Percentiles rank a stretch among this genome's conserved stretches.
These are phyloP conservation scores for Dunaliella primolecta DNA, from an alignment of 139 green algal species.

Conservation along the genomic window DNA sequence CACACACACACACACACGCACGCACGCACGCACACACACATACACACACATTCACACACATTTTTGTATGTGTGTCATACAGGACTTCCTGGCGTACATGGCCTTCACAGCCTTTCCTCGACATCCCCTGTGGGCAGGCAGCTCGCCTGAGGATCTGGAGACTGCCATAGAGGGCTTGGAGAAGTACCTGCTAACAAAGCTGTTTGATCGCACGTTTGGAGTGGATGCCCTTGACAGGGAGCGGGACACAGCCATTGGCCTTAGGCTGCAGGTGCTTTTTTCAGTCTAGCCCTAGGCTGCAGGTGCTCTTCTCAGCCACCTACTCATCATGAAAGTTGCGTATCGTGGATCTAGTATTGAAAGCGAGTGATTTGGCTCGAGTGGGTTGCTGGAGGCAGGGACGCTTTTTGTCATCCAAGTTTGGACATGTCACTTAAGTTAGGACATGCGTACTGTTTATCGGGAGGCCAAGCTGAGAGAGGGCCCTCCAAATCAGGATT, in stretches of 20 bases:
- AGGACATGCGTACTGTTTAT: too few relatives aligned
- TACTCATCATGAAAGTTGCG: too few relatives aligned
- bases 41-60: background rate
- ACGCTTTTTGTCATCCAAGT: too few relatives aligned
- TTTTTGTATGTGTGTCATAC: background rate
- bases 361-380: too few relatives aligned
- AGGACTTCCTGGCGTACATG: slow-evolving; percentile 79
- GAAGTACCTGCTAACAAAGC: slow-evolving; percentile 96
- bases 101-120: slow-evolving; percentile 65
- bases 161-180: slow-evolving; percentile 84
- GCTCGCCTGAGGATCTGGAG: slow-evolving; percentile 58
- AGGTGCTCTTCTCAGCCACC: slow-evolving; percentile 19
- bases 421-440: too few relatives aligned
- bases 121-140: slow-evolving; percentile 81
- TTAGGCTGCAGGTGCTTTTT: slow-evolving; percentile 44
- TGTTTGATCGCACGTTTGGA: slow-evolving; percentile 81
- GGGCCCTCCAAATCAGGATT: too few relatives aligned
- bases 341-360: too few relatives aligned
- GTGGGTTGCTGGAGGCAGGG: too few relatives aligned
- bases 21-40: background rate
- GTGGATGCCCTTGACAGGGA: slow-evolving; percentile 65
- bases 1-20: background rate
- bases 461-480: too few relatives aligned
- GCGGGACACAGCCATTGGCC: slow-evolving; percentile 66
- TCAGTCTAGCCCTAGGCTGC: slow-evolving; percentile 35